These are phyloP conservation scores for Acanthamoeba sp. DNA, from an alignment of 208 protist species.

Conservation along the genomic window DNA sequence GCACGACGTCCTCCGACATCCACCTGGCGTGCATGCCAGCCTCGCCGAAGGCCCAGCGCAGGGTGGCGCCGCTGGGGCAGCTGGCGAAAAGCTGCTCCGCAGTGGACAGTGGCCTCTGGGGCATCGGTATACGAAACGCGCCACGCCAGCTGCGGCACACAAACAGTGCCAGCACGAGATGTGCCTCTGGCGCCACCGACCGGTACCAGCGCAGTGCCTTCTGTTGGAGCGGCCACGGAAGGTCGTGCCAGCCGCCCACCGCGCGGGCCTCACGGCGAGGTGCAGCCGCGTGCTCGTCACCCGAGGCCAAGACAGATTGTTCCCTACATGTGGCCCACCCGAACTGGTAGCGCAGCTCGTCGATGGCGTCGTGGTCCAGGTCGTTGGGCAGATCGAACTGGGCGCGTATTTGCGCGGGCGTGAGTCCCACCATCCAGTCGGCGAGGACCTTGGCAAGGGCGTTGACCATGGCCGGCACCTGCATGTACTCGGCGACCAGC, in stretches of 20 bases:
- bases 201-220: neutral
- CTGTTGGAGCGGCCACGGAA: neutral
- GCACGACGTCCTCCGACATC: neutral
- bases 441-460: neutral
- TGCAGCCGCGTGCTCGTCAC: no score
- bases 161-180: conserved; percentile 7
- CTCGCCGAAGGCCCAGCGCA: neutral
- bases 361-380: neutral
- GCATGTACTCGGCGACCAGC: conserved; percentile 22
- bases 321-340: neutral
- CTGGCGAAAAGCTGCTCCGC: neutral
- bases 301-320: neutral
- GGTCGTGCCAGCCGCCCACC: neutral
- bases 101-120: neutral
- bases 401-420: neutral
- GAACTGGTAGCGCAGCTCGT: neutral
- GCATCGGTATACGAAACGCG: neutral
- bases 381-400: neutral
- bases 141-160: neutral
- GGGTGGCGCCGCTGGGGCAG: neutral
- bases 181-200: neutral
- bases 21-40: neutral
- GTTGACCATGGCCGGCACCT: neutral
- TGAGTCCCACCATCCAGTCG: conserved; percentile 45
- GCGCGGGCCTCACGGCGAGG: neutral